Conservation (phyloP, 441 rosid species). For the Erysimum pusillum region DNA sequence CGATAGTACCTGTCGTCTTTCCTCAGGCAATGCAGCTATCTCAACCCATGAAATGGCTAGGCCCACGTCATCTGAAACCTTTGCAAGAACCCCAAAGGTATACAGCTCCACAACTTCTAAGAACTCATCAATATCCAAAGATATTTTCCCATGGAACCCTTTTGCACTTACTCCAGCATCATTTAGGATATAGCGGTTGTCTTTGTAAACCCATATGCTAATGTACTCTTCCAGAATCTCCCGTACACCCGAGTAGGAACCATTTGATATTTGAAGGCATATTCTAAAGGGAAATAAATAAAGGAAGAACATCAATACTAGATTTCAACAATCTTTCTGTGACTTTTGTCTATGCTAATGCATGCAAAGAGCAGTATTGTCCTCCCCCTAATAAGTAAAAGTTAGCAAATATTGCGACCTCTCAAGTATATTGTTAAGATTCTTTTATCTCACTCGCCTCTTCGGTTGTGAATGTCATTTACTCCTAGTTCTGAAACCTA, state of each 20-base stretch:
- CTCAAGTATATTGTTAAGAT: not conserved
- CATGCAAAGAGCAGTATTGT: not conserved
- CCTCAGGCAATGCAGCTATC: slow-evolving; percentile 79
- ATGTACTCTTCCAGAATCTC: slow-evolving; percentile 85
- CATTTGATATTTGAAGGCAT: slow-evolving; percentile 80
- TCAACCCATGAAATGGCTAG: slow-evolving; percentile 82
- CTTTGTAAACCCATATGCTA: slow-evolving; percentile 67
- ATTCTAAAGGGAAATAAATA: slow-evolving; percentile 52
- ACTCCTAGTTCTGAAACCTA: slow-evolving; percentile 11
- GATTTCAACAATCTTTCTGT: not conserved
- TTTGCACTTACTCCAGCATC: slow-evolving; percentile 45
- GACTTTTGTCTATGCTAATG: not conserved
- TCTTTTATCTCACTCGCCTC: not conserved
- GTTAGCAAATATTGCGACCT: not conserved
- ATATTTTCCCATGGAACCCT: slow-evolving; percentile 49
- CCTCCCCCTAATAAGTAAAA: not conserved
- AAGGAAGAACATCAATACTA: slow-evolving; percentile 13
- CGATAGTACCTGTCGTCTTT: slow-evolving; percentile 68
- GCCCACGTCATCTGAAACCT: slow-evolving; percentile 56
- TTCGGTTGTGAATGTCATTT: slow-evolving; percentile 1
- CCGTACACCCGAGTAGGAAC: slow-evolving; percentile 56
- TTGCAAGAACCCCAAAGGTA: slow-evolving; percentile 68
- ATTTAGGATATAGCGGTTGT: slow-evolving; percentile 50
- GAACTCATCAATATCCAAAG: slow-evolving; percentile 62
- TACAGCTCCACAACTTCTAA: slow-evolving; percentile 77